These are phyloP conservation scores for Trametes elegans DNA, from an alignment of 768 basidiomycete species.

Conservation along the genomic window DNA sequence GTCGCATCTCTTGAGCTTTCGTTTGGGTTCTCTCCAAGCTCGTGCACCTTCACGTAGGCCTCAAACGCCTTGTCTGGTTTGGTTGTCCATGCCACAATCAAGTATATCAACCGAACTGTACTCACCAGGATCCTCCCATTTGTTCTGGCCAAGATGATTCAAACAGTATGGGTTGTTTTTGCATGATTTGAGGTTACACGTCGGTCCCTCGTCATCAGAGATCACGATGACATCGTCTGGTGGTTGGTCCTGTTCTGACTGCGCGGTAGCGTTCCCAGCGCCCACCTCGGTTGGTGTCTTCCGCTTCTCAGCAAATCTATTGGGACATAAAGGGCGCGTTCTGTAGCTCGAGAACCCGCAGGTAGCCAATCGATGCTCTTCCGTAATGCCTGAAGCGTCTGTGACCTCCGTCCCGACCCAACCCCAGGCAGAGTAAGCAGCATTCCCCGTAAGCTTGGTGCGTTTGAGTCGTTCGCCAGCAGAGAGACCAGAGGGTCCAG, in stretches of 20 bases:
- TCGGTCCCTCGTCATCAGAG: conserved; percentile 59
- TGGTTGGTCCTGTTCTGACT: conserved; percentile 39
- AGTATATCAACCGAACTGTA: conserved; percentile 13
- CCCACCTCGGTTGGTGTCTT: conserved; percentile 11
- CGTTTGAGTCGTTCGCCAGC: conserved; percentile 66
- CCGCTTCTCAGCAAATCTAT: conserved; percentile 43
- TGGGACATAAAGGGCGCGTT: conserved; percentile 51
- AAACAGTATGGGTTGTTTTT: conserved; percentile 80
- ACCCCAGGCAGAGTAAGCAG: conserved; percentile 57
- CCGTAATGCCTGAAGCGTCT: conserved; percentile 55
- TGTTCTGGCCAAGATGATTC: conserved; percentile 82
- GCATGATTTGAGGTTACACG: conserved; percentile 65
- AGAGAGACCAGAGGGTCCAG: conserved; percentile 40
- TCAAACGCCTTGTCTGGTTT: conserved; percentile 47
- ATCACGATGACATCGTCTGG: conserved; percentile 67
- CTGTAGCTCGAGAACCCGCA: conserved; percentile 64
- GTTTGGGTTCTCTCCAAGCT: conserved; percentile 56
- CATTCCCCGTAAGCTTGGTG: conserved; percentile 44
- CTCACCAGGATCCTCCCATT: conserved; percentile 75
- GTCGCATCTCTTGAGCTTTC: conserved; percentile 47
- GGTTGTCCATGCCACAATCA: conserved; percentile 4
- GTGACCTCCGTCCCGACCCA: conserved; percentile 76
- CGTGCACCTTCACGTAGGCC: conserved; percentile 49
- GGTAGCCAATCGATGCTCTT: conserved; percentile 61
- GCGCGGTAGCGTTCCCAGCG: background rate